Percentiles rank a stretch among this genome's conserved stretches.
phyloP scores from a whole-genome alignment of 1,139 yeast genomes.

The Lodderomyces pseudojiufengensis region DNA sequence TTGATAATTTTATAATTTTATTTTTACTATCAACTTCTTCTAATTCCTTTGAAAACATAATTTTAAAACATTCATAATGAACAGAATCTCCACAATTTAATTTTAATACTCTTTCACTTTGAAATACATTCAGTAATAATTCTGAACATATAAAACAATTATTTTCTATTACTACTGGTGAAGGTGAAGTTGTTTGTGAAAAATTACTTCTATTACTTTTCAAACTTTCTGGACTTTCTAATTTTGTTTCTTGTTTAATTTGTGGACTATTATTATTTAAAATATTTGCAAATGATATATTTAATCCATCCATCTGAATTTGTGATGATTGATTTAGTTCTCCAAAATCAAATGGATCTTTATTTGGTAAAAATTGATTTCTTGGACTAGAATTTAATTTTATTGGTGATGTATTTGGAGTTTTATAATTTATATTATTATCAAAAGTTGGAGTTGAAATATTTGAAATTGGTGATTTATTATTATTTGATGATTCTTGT shows the following conservation, averaged over 20 bases:
- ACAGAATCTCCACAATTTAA: constrained; percentile 37
- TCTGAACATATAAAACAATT: constrained; percentile 38
- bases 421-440: background rate
- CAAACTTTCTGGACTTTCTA: background rate
- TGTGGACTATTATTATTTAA: constrained; percentile 4
- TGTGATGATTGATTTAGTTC: background rate
- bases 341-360: constrained; percentile 3
- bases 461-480: background rate
- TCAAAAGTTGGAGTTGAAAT: constrained; percentile 1
- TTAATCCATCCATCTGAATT: constrained; percentile 4
- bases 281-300: constrained; percentile 11
- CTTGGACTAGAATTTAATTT: constrained; percentile 4
- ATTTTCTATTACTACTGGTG: constrained; percentile 2
- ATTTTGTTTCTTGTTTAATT: background rate
- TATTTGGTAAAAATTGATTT: constrained; percentile 1
- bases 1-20: constrained; percentile 3
- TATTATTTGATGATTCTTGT: background rate
- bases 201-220: background rate
- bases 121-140: constrained; percentile 28
- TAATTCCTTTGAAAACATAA: constrained; percentile 6
- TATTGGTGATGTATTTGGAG: constrained; percentile 7
- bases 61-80: constrained; percentile 36
- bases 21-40: background rate
- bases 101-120: constrained; percentile 29
- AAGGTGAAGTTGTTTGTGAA: background rate